These are phyloP conservation scores for Sinapis alba DNA, from an alignment of 441 rosid genomes.

Conservation along the genomic window DNA sequence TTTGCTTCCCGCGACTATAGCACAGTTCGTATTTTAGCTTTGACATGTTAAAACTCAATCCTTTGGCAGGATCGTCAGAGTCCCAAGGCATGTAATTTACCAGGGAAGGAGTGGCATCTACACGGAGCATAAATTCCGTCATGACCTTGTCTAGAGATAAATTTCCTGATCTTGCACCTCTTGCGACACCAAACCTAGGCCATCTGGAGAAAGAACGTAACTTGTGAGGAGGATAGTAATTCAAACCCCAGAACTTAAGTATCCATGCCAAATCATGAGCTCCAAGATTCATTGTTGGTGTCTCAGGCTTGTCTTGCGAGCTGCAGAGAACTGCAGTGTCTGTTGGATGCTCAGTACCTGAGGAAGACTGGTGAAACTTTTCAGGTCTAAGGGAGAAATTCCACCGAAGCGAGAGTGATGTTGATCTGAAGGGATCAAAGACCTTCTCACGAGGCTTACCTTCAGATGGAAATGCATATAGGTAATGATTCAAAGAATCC, in stretches of 20 bases:
- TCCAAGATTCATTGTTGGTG: slow-evolving; percentile 80
- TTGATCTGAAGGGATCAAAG: slow-evolving; percentile 97
- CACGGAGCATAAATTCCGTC: slow-evolving; percentile 95
- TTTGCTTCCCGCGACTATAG: slow-evolving; percentile 89
- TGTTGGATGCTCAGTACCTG: slow-evolving; percentile 40
- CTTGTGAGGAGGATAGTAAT: slow-evolving; percentile 94
- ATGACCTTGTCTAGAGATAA: slow-evolving; percentile 90
- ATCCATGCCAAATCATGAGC: slow-evolving; percentile 99
- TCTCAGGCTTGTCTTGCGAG: slow-evolving; percentile 54
- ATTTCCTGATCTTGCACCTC: slow-evolving; percentile 85
- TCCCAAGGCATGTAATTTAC: slow-evolving; percentile 81
- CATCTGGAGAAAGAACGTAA: slow-evolving; percentile 89
- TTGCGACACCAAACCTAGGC: slow-evolving; percentile 95
- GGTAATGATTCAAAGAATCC: slow-evolving; percentile 83
- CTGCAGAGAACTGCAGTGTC: slow-evolving; percentile 43
- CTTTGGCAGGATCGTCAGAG: slow-evolving; percentile 95
- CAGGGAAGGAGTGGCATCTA: slow-evolving; percentile 77
- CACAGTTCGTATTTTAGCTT: slow-evolving; percentile 87
- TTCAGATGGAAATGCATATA: slow-evolving; percentile 89
- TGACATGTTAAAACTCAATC: slow-evolving; percentile 77
- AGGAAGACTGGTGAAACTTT: slow-evolving; percentile 49
- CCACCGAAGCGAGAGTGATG: slow-evolving; percentile 91
- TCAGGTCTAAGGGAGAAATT: slow-evolving; percentile 76
- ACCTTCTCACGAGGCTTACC: slow-evolving; percentile 82
- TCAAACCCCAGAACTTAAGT: slow-evolving; percentile 78